These are phyloP conservation scores for Capsicum pubescens DNA, from an alignment of 257 asterid species.

Conservation along the genomic window DNA sequence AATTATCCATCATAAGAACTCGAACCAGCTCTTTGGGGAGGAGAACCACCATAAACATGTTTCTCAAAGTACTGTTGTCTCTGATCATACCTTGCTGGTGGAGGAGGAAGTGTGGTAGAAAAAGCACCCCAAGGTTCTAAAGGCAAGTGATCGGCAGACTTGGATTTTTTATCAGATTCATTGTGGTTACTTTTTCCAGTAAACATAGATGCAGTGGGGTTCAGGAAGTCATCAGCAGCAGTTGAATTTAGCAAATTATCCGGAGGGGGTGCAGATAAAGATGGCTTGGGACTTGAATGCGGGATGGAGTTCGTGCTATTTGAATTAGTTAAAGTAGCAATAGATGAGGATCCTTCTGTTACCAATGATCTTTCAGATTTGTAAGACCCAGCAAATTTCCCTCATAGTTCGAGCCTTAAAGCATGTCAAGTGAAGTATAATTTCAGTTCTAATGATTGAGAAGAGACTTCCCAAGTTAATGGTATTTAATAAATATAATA, in stretches of 20 bases:
- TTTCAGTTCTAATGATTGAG: too few species aligned
- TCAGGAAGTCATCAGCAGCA: slow-evolving; percentile 63
- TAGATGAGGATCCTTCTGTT: slow-evolving; percentile 48
- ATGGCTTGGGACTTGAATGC: slow-evolving; percentile 44
- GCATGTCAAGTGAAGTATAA: too few species aligned
- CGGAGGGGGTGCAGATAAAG: slow-evolving; percentile 46
- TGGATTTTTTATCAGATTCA: slow-evolving; percentile 48
- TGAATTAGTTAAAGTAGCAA: slow-evolving; percentile 52
- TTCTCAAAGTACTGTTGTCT: slow-evolving; percentile 84
- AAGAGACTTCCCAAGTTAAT: too few species aligned
- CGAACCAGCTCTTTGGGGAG: slow-evolving; percentile 60
- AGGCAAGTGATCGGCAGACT: slow-evolving; percentile 59
- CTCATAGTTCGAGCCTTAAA: too few species aligned
- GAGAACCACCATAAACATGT: slow-evolving; percentile 43
- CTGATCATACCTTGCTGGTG: slow-evolving; percentile 79
- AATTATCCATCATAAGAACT: slow-evolving; percentile 72
- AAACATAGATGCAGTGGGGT: slow-evolving; percentile 83
- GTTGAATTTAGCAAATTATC: slow-evolving; percentile 52
- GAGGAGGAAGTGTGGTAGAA: slow-evolving; percentile 66
- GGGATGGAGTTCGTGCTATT: slow-evolving; percentile 45
- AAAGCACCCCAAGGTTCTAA: slow-evolving; percentile 64
- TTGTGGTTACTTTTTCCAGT: slow-evolving; percentile 49
- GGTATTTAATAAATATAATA: too few species aligned
- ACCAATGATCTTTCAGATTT: slow-evolving; percentile 49
- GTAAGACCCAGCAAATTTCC: too few species aligned